Percentiles rank a stretch among this genome's conserved stretches.
Evolutionary conservation across 345 rosid genomes (phyloP).

Genomic region (Fremontodendron californicum): DNA sequence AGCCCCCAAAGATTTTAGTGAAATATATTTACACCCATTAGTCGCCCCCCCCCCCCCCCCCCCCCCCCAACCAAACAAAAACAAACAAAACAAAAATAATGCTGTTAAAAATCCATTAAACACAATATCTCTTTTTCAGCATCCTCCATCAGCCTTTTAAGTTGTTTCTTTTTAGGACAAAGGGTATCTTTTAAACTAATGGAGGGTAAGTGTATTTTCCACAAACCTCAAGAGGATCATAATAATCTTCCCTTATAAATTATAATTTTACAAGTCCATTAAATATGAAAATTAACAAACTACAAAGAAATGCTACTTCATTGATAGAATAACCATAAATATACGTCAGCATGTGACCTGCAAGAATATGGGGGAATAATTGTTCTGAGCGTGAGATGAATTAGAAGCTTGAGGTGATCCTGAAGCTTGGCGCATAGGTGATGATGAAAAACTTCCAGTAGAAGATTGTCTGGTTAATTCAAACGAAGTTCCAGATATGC

Average conservation of each 20-base stretch:
- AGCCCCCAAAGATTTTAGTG: too few relatives aligned
- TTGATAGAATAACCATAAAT: constrained; percentile 1
- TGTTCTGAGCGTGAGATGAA: constrained; percentile 74
- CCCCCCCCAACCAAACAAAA: too few relatives aligned
- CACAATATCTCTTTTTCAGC: not conserved
- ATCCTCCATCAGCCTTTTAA: not conserved
- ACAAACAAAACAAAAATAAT: too few relatives aligned
- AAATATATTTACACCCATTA: too few relatives aligned
- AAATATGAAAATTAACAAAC: not conserved
- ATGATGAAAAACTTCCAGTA: constrained; percentile 63
- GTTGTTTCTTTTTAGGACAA: not conserved
- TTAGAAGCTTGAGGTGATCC: constrained; percentile 68
- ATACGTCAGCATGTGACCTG: constrained; percentile 48
- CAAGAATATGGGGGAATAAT: constrained; percentile 90
- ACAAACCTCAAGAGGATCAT: not conserved
- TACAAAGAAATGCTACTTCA: not conserved
- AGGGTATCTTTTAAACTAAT: not conserved
- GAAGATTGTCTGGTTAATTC: constrained; percentile 80
- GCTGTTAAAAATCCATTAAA: not conserved
- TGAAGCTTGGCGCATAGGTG: constrained; percentile 68
- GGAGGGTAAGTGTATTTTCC: not conserved
- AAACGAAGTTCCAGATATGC: constrained; percentile 50
- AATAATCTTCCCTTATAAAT: not conserved
- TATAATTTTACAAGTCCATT: not conserved
- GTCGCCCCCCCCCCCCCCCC: too few relatives aligned